phyloP scores from a whole-genome alignment of 2,329 filamentous ascomycete species.

The Colletotrichum sp. region DNA sequence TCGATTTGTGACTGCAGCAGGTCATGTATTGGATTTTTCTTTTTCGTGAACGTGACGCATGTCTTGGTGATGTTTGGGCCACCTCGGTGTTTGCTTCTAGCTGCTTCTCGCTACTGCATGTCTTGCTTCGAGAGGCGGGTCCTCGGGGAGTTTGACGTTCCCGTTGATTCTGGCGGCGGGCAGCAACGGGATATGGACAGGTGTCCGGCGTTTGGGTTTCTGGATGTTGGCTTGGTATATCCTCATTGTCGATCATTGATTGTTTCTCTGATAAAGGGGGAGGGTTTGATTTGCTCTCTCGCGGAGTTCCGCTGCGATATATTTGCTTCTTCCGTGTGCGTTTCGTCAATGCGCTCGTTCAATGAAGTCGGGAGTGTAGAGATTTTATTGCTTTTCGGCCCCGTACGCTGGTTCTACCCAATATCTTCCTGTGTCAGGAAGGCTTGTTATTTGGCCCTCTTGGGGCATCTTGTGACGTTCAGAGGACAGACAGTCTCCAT shows the following conservation, averaged over 20 bases:
- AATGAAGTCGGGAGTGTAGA: neutral
- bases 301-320: neutral
- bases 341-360: neutral
- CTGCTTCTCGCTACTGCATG: neutral
- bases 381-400: neutral
- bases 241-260: neutral
- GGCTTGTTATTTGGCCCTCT: neutral
- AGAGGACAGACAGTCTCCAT: neutral
- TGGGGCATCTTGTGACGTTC: neutral
- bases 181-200: neutral
- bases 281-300: neutral
- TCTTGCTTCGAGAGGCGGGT: neutral
- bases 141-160: neutral
- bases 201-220: neutral
- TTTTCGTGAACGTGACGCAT: neutral
- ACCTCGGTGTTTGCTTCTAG: neutral
- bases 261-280: neutral
- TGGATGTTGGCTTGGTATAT: neutral
- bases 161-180: neutral
- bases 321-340: neutral
- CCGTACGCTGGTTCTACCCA: neutral
- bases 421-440: neutral
- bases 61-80: neutral
- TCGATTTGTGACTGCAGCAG: neutral
- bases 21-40: neutral